These are phyloP conservation scores for Dioszegia crocea DNA, from an alignment of 768 basidiomycete genomes.

Conservation along the genomic window DNA sequence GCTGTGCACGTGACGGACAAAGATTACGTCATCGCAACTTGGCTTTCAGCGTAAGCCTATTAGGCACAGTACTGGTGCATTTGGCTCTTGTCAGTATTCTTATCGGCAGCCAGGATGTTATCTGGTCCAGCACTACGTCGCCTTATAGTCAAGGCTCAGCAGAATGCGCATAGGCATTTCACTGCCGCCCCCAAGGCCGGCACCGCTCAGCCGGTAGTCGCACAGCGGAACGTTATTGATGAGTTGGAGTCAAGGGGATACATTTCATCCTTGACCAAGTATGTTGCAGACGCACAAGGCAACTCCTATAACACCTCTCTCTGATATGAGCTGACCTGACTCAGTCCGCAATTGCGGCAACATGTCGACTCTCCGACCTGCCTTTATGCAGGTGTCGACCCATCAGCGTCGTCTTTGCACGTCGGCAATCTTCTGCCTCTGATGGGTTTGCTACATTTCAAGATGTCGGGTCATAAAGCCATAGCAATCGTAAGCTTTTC, in stretches of 20 bases:
- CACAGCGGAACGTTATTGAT: conserved; percentile 30
- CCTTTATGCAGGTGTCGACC: conserved; percentile 86
- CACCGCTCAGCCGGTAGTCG: no score
- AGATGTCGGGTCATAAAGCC: conserved; percentile 71
- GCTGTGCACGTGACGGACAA: no score
- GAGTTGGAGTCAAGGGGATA: conserved; percentile 45
- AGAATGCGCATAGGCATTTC: no score
- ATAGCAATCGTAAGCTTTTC: conserved; percentile 71
- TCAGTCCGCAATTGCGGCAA: conserved; percentile 31
- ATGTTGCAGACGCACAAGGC: no score
- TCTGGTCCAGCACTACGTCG: background rate
- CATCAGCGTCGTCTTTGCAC: conserved; percentile 82
- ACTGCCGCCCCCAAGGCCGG: no score
- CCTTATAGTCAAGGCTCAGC: conserved; percentile 1
- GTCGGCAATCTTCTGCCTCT: conserved; percentile 90
- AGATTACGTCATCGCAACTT: no score
- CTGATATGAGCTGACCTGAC: no score
- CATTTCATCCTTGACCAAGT: conserved; percentile 48
- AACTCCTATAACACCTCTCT: no score
- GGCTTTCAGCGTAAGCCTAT: no score
- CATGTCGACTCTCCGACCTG: conserved; percentile 49
- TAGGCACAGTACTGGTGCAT: no score
- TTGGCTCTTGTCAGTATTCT: no score
- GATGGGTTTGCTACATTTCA: conserved; percentile 81
- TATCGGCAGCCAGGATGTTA: no score